A percentile compares a stretch with the other conserved stretches of the same genome.
phyloP scores from a whole-genome alignment of 1,284 basidiomycete species.

The Trichosporon faecale region DNA sequence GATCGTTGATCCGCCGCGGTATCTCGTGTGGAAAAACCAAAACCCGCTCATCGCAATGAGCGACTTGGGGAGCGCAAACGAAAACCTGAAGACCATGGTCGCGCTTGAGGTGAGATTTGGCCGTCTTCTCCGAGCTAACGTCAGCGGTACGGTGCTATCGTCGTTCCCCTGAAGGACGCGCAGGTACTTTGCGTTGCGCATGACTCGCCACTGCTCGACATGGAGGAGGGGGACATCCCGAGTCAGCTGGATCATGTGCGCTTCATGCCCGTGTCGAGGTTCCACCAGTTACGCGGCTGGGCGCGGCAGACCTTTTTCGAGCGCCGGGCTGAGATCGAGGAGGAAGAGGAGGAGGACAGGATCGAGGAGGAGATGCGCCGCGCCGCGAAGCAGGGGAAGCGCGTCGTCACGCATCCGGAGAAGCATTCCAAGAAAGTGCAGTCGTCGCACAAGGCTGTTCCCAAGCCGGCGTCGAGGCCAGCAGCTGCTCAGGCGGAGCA shows the following conservation, averaged over 20 bases:
- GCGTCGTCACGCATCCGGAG: neutral
- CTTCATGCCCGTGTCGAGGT: neutral
- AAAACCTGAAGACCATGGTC: conserved; percentile 18
- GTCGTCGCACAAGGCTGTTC: neutral
- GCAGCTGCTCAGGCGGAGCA: neutral
- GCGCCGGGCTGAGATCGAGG: neutral
- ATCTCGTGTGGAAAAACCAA: neutral
- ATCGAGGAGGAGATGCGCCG: neutral
- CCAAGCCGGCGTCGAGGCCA: neutral
- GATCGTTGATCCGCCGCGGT: conserved; percentile 14
- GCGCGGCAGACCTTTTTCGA: neutral
- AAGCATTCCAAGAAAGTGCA: neutral
- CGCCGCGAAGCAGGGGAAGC: neutral
- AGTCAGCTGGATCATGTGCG: neutral
- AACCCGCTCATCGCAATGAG: conserved; percentile 17
- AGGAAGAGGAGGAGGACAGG: neutral
- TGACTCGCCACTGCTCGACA: neutral
- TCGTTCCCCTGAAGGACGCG: conserved; percentile 17
- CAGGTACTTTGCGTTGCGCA: conserved; percentile 18
- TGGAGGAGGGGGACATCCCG: neutral
- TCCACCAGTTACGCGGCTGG: neutral
- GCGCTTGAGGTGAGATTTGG: conserved; percentile 27
- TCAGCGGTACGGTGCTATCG: conserved; percentile 26
- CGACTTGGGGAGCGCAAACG: conserved; percentile 9
- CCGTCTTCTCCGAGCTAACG: neutral